Percentiles rank a stretch among this genome's conserved stretches.
phyloP scores from a whole-genome alignment of 2,329 filamentous ascomycete species.

The Neopestalotiopsis clavispora region DNA sequence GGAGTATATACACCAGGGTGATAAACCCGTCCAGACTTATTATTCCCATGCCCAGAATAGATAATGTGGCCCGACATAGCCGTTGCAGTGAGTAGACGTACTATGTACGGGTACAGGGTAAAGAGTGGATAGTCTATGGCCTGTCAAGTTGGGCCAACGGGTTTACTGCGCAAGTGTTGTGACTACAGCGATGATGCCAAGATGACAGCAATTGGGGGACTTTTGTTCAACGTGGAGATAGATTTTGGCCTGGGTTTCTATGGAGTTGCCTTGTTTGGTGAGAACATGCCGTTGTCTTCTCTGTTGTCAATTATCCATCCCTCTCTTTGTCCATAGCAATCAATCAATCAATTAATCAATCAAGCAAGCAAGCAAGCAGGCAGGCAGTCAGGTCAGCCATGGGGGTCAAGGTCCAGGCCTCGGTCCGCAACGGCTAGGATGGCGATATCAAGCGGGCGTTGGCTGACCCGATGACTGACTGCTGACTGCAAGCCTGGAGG shows the following conservation, averaged over 20 bases:
- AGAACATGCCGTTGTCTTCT: background rate
- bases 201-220: background rate
- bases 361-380: too few species aligned
- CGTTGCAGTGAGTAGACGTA: background rate
- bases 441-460: slow-evolving; percentile 27
- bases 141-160: background rate
- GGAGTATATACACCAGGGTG: background rate
- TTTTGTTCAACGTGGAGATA: background rate
- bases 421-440: slow-evolving; percentile 30
- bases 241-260: background rate
- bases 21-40: slow-evolving; percentile 2
- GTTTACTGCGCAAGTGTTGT: too few species aligned
- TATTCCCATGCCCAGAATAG: slow-evolving; percentile 1
- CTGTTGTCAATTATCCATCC: background rate
- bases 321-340: background rate
- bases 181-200: too few species aligned
- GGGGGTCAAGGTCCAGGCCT: slow-evolving; percentile 26
- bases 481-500: slow-evolving; percentile 26
- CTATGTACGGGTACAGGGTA: background rate
- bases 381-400: slow-evolving; percentile 14
- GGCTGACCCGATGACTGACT: slow-evolving; percentile 32
- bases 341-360: too few species aligned
- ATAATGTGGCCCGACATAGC: background rate
- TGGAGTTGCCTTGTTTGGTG: background rate
- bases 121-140: background rate